Base-by-base conservation (phyloP, 352 stramenopile genomes). In the Thraustochytrium sp. region DNA sequence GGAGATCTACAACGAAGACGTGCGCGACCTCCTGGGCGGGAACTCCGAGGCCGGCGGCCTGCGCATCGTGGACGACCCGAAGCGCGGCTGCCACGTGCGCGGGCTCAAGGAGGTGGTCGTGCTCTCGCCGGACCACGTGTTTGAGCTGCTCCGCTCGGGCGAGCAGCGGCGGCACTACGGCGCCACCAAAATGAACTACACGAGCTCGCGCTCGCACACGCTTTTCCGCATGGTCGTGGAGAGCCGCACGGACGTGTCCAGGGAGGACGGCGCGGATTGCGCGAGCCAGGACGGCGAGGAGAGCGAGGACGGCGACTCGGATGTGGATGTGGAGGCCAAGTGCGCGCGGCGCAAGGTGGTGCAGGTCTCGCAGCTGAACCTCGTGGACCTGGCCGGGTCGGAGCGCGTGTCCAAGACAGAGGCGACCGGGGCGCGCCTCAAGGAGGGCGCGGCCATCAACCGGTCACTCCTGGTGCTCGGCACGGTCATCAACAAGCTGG, bases 1-100 rank as follows among this genome's bases (percentile, higher is more conserved):
- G 37, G 94, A 98, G 80, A 97, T 98, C 76, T 97, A 97, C 89
- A 97, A 98, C 84, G 94, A 97, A 84, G 90, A 95, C 1, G 94
- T 97, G 77, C 93, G 95, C 46, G 94, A 98, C 77, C 84, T 98
- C 65, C 89, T 98, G 21, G 95, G 96, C 74, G 91, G 1, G 91
- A 95, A 61, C 48, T 94, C 72, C 90, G 97, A 74, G 93, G 94
- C 85, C 94, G 36, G 68, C 0, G 97, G 65, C 90, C 92, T 16
- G 91, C 97, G 86, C 92, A 97, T 84, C 90, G 90, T 0, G 90
- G 95, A 82, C 92, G 97, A 87, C 92, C 93, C 73, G 95, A 44
- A 80, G 42, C 18, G 38, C 9, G 68, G 68, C 16, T 97, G 83
- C 96, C 96, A 85, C 92, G 68, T 80, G 18, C 68, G 40, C 8